phyloP scores from a whole-genome alignment of 495 filamentous ascomycete genomes.

The Neohortaea acidophila region DNA sequence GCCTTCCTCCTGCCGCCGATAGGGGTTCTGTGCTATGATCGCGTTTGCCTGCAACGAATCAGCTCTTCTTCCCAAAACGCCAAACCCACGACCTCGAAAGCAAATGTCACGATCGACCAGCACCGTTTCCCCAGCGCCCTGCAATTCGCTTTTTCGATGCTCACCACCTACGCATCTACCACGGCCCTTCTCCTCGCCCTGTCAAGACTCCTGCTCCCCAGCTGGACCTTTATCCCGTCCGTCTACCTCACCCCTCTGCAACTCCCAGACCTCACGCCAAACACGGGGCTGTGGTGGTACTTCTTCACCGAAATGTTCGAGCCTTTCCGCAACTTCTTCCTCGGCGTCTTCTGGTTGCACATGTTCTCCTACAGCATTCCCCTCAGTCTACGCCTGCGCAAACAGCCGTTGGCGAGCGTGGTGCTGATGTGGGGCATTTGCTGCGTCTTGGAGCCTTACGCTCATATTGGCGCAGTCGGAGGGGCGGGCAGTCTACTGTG shows the following conservation, averaged over 20 bases:
- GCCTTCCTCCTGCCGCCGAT: conserved; percentile 72
- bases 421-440: conserved; percentile 72
- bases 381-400: conserved; percentile 42
- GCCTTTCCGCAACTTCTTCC: conserved; percentile 90
- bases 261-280: conserved; percentile 84
- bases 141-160: conserved; percentile 9
- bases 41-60: conserved; percentile 20
- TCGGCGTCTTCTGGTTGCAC: conserved; percentile 96
- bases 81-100: conserved; percentile 9
- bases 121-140: conserved; percentile 2
- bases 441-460: conserved; percentile 90
- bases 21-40: conserved; percentile 67
- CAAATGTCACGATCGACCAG: conserved; percentile 17
- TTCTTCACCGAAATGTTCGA: conserved; percentile 99
- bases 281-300: conserved; percentile 97
- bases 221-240: conserved; percentile 69
- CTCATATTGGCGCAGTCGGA: conserved; percentile 73
- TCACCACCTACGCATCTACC: conserved; percentile 25
- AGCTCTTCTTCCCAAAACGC: conserved; percentile 1
- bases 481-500: conserved; percentile 71
- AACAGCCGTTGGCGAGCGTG: conserved; percentile 73
- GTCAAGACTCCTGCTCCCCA: conserved; percentile 60
- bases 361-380: conserved; percentile 74
- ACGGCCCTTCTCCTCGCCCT: conserved; percentile 44
- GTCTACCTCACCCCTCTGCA: conserved; percentile 87